phyloP scores from a whole-genome alignment of 768 basidiomycete species.

The Austroboletus festivus region DNA sequence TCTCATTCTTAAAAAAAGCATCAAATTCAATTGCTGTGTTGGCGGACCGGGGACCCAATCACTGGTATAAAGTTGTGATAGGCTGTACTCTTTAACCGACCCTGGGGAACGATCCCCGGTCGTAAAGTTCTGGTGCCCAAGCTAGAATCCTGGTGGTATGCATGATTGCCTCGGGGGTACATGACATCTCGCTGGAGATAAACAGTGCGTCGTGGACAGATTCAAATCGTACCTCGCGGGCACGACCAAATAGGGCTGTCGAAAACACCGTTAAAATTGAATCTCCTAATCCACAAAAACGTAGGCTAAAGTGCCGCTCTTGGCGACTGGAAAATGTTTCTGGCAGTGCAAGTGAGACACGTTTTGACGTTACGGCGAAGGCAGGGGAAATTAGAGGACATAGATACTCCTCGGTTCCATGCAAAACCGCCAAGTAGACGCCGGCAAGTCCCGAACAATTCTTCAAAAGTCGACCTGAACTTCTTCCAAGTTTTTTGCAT shows the following conservation, averaged over 20 bases:
- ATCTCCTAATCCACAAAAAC: constrained; percentile 5
- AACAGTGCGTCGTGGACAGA: constrained; percentile 16
- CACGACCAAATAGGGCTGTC: constrained; percentile 8
- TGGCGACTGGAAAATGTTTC: constrained; percentile 2
- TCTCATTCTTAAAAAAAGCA: not conserved
- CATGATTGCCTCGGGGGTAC: constrained; percentile 1
- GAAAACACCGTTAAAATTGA: constrained; percentile 12
- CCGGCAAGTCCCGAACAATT: constrained; percentile 25
- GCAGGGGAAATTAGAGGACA: constrained; percentile 10
- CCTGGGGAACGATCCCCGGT: constrained; percentile 6
- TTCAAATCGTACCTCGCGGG: constrained; percentile 15
- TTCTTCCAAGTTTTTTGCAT: constrained; percentile 25
- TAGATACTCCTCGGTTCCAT: constrained; percentile 18
- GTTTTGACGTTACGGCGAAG: constrained; percentile 23
- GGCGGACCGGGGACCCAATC: not conserved
- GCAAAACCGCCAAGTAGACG: constrained; percentile 7
- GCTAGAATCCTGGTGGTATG: constrained; percentile 1
- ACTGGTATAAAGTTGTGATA: constrained; percentile 10
- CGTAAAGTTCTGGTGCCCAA: constrained; percentile 1
- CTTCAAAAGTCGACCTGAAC: constrained; percentile 13
- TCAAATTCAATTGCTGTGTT: not conserved
- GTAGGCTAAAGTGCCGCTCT: constrained; percentile 13
- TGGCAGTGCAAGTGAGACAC: constrained; percentile 13
- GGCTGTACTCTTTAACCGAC: constrained; percentile 8
- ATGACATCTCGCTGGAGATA: constrained; percentile 18